phyloP scores from a whole-genome alignment of 225 moss, liverwort and hornwort genomes.

The Ulota crispa region DNA sequence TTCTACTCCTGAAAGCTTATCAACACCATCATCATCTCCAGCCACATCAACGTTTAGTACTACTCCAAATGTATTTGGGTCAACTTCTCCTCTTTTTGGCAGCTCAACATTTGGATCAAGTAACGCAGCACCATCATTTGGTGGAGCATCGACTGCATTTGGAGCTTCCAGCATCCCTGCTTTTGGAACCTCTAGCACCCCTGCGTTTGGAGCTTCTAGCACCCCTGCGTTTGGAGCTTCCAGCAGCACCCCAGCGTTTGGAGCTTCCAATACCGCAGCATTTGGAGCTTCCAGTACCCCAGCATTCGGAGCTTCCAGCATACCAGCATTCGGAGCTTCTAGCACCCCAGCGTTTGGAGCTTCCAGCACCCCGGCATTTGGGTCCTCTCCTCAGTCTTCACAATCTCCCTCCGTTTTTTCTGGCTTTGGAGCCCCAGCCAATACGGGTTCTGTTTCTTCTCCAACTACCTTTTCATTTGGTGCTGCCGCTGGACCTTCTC shows the following conservation, averaged over 20 bases:
- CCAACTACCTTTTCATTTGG: conserved; percentile 60
- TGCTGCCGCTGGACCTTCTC: conserved; percentile 29
- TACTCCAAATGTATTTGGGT: conserved; percentile 41
- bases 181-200: conserved; percentile 27
- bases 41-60: conserved; percentile 36
- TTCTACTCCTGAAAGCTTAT: conserved; percentile 32
- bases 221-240: conserved; percentile 25
- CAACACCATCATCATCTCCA: conserved; percentile 22
- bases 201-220: conserved; percentile 29
- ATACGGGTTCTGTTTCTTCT: conserved; percentile 31
- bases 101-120: conserved; percentile 50
- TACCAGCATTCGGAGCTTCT: conserved; percentile 25
- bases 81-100: conserved; percentile 42
- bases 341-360: conserved; percentile 28
- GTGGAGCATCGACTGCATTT: conserved; percentile 45
- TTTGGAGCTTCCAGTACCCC: conserved; percentile 19
- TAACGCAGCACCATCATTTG: conserved; percentile 30
- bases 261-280: conserved; percentile 11
- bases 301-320: conserved; percentile 17
- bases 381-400: conserved; percentile 38
- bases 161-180: conserved; percentile 35
- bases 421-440: conserved; percentile 41
- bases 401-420: conserved; percentile 36
- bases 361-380: conserved; percentile 23
- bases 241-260: conserved; percentile 19